These are phyloP conservation scores for Evansstolkia leycettana DNA, from an alignment of 495 filamentous ascomycete species.

Conservation along the genomic window DNA sequence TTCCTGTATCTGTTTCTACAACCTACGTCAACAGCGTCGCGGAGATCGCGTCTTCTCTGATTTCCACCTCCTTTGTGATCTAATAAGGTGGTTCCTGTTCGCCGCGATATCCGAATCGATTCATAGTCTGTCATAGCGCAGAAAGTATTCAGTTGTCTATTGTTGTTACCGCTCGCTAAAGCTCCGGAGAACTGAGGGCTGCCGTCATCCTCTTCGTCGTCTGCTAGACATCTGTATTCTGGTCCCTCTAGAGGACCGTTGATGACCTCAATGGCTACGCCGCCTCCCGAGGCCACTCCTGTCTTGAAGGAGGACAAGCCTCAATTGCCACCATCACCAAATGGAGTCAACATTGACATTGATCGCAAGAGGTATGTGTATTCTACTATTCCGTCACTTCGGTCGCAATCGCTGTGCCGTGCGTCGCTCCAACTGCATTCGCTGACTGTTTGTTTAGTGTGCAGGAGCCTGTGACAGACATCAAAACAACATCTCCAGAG, in stretches of 20 bases:
- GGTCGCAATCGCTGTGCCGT: background rate
- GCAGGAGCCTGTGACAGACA: constrained; percentile 9
- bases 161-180: constrained; percentile 9
- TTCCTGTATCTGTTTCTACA: background rate
- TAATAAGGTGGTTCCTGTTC: constrained; percentile 13
- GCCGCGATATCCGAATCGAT: constrained; percentile 15
- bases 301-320: constrained; percentile 34
- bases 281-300: constrained; percentile 33
- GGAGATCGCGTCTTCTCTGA: constrained; percentile 6
- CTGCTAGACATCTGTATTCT: constrained; percentile 16
- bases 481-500: constrained; percentile 9
- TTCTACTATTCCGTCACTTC: background rate
- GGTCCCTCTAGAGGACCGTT: constrained; percentile 10
- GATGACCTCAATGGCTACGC: constrained; percentile 32
- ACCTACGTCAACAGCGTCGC: background rate
- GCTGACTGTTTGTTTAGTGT: constrained; percentile 11
- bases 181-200: constrained; percentile 1
- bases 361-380: constrained; percentile 19
- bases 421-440: background rate
- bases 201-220: constrained; percentile 4
- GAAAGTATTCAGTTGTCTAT: constrained; percentile 19
- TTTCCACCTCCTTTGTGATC: constrained; percentile 13
- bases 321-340: constrained; percentile 31
- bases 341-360: constrained; percentile 17
- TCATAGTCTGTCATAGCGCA: constrained; percentile 23